A percentile compares a stretch with the other conserved stretches of the same genome.
Evolutionary conservation across 371 early-diverging fungal species (phyloP).

Genomic region (Mycotypha africana): DNA sequence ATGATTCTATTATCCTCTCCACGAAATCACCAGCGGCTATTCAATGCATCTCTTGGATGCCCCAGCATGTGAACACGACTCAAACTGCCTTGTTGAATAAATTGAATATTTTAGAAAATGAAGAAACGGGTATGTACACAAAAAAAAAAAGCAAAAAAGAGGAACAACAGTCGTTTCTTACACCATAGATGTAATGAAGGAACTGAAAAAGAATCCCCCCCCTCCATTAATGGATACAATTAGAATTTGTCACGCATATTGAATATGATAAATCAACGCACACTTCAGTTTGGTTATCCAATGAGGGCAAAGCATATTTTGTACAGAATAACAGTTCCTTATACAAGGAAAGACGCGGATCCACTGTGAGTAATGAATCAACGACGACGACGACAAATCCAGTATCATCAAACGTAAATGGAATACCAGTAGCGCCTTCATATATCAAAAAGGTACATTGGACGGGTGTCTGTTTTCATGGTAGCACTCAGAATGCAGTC

Average conservation of each 20-base stretch:
- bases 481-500: background rate
- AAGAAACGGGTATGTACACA: slow-evolving; percentile 8
- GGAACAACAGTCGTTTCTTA: no score
- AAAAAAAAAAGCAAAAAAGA: no score
- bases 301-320: slow-evolving; percentile 34
- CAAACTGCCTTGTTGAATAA: slow-evolving; percentile 28
- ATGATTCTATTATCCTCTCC: slow-evolving; percentile 39
- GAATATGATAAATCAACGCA: slow-evolving; percentile 34
- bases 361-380: no score
- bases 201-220: no score
- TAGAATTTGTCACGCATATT: slow-evolving; percentile 24
- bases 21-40: slow-evolving; percentile 40
- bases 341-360: no score
- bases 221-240: no score
- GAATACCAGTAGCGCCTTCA: slow-evolving; percentile 21
- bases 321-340: slow-evolving; percentile 18
- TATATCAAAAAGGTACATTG: slow-evolving; percentile 29
- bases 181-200: no score
- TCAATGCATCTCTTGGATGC: slow-evolving; percentile 47
- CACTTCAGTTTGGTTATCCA: slow-evolving; percentile 35
- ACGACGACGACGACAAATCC: background rate
- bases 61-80: slow-evolving; percentile 38
- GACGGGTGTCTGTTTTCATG: slow-evolving; percentile 39
- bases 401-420: background rate
- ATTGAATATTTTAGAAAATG: slow-evolving; percentile 22